Percentiles rank a stretch among this genome's conserved stretches.
phyloP scores from a whole-genome alignment of 495 filamentous ascomycete genomes.

The Neurospora sp. region DNA sequence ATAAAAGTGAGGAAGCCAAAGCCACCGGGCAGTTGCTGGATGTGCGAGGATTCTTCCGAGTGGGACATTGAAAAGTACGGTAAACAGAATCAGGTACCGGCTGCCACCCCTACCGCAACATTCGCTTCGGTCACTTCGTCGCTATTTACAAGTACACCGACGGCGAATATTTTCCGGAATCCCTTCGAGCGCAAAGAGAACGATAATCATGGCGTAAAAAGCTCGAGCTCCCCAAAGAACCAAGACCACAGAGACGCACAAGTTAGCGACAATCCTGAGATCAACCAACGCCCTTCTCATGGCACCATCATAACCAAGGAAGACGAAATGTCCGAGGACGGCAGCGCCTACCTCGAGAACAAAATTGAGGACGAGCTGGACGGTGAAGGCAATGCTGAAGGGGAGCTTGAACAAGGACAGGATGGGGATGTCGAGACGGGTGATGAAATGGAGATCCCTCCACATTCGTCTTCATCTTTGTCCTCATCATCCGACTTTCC shows the following conservation, averaged over 20 bases:
- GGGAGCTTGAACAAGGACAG: neutral
- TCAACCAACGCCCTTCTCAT: neutral
- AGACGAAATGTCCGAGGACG: constrained; percentile 62
- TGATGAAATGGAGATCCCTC: no score
- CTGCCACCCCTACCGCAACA: neutral
- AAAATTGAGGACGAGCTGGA: no score
- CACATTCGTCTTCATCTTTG: neutral
- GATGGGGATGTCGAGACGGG: constrained; percentile 76
- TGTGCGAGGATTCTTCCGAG: neutral
- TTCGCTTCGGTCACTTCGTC: neutral
- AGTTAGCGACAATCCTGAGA: neutral
- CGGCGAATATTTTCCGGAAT: neutral
- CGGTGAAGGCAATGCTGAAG: no score
- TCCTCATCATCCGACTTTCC: neutral
- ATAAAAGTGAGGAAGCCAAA: neutral
- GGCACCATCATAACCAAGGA: constrained; percentile 40
- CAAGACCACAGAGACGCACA: neutral
- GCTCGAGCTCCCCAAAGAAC: neutral
- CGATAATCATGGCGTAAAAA: neutral
- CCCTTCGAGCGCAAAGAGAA: neutral
- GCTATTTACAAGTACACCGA: neutral
- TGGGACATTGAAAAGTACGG: neutral
- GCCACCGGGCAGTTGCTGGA: neutral
- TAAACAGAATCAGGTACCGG: neutral
- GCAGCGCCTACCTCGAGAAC: no score